Evolutionary conservation across 495 filamentous ascomycete genomes (phyloP).

Genomic region (Neurospora hispaniola): DNA sequence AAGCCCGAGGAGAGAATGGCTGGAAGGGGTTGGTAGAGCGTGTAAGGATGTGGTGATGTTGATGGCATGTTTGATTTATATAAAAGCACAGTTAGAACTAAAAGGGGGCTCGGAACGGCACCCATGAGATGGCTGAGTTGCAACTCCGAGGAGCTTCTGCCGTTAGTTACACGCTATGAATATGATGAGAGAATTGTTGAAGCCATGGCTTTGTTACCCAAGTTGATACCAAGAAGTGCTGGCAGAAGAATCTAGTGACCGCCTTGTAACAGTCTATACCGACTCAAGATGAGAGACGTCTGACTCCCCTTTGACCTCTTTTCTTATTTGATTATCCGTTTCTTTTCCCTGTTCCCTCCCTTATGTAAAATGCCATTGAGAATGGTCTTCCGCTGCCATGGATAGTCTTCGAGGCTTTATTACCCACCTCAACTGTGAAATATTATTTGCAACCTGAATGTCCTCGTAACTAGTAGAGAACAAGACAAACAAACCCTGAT

Average conservation of each 20-base stretch:
- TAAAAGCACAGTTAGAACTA: neutral
- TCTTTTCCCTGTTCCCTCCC: neutral
- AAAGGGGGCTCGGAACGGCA: neutral
- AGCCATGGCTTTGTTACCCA: neutral
- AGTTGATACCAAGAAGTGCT: neutral
- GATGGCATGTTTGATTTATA: neutral
- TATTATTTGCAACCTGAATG: neutral
- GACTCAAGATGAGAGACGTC: neutral
- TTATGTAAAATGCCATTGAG: neutral
- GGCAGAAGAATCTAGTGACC: neutral
- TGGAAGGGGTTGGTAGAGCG: constrained; percentile 68
- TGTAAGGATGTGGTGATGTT: neutral
- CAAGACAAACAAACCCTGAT: neutral
- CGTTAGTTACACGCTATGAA: neutral
- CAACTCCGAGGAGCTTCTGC: neutral
- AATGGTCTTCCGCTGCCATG: neutral
- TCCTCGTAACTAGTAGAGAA: neutral
- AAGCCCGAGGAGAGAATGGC: constrained; percentile 70
- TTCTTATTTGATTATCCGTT: neutral
- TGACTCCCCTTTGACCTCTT: neutral
- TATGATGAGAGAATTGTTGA: neutral
- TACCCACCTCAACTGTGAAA: neutral
- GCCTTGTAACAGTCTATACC: neutral
- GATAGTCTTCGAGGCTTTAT: neutral
- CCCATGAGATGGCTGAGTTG: neutral